Evolutionary conservation across 345 rosid genomes (phyloP).

Genomic region (Viola odorata): DNA sequence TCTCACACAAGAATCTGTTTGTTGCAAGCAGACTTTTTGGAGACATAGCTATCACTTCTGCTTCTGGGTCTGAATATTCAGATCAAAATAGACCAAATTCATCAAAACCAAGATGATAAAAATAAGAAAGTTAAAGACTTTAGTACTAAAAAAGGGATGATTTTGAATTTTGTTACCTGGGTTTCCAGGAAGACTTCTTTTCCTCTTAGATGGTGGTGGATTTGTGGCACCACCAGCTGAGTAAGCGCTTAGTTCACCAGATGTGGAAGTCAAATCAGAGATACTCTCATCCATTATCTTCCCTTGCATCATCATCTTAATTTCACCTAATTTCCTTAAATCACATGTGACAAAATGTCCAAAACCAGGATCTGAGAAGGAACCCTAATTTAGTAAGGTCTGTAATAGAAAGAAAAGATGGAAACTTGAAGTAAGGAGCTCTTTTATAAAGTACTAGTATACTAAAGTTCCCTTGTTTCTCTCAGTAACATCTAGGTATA

Average conservation of each 20-base stretch:
- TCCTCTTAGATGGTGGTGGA: constrained; percentile 39
- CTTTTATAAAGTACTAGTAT: not conserved
- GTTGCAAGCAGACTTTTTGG: constrained; percentile 44
- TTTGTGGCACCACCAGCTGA: constrained; percentile 41
- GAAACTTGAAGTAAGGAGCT: constrained; percentile 4
- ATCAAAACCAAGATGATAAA: not conserved
- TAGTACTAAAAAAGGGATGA: not conserved
- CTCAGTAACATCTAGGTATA: not conserved
- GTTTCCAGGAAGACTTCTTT: constrained; percentile 53
- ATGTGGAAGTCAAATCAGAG: constrained; percentile 67
- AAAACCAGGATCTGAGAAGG: constrained; percentile 18
- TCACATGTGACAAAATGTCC: constrained; percentile 13
- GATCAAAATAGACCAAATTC: constrained; percentile 1
- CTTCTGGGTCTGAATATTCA: constrained; percentile 44
- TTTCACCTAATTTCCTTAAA: not conserved
- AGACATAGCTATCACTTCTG: constrained; percentile 54
- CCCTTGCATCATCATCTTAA: constrained; percentile 24
- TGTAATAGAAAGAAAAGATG: constrained; percentile 21
- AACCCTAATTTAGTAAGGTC: constrained; percentile 46
- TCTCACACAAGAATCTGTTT: constrained; percentile 53
- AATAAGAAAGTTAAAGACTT: not conserved
- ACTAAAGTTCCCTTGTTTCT: not conserved
- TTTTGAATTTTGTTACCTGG: constrained; percentile 30
- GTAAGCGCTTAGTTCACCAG: constrained; percentile 65
- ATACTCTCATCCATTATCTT: constrained; percentile 43